Conservation (phyloP, 108 stramenopile genomes). For the Skeletonema grethae region DNA sequence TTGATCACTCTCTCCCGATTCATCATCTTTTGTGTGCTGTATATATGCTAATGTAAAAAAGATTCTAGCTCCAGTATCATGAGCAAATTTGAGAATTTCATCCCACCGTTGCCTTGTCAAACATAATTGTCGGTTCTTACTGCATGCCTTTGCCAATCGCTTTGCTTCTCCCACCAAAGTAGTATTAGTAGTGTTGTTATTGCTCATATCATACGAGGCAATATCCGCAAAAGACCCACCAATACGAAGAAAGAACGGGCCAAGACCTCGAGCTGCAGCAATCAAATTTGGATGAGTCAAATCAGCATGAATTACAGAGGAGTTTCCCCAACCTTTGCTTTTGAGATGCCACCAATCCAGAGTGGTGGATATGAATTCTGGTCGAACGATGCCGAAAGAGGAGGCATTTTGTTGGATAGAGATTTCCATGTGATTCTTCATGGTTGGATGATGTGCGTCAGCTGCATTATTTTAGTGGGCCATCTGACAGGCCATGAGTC, state of each 20-base stretch:
- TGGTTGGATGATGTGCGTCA: not conserved
- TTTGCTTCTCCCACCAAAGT: not conserved
- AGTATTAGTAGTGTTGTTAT: not conserved
- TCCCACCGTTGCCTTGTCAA: conserved; percentile 31
- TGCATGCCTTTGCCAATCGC: conserved; percentile 6
- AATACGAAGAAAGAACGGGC: conserved; percentile 25
- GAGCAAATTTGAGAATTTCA: conserved; percentile 28
- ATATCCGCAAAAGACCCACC: conserved; percentile 44
- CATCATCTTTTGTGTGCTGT: conserved; percentile 28
- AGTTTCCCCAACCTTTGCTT: conserved; percentile 26
- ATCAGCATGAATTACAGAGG: conserved; percentile 28
- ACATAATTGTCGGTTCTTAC: conserved; percentile 13
- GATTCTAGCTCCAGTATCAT: conserved; percentile 24
- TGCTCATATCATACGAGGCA: conserved; percentile 22
- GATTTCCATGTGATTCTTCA: not conserved
- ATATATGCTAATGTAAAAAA: conserved; percentile 41
- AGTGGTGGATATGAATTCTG: conserved; percentile 35
- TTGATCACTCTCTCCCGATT: conserved; percentile 11
- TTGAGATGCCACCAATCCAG: conserved; percentile 33
- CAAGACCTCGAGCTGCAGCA: conserved; percentile 13
- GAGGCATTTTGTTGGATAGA: not conserved
- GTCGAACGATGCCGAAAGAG: conserved; percentile 12
- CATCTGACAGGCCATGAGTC: no score
- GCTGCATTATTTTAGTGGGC: not conserved
- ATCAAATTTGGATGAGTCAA: conserved; percentile 19